Base-by-base conservation (phyloP, 2,329 filamentous ascomycete genomes). In the Lachnellula suecica region DNA sequence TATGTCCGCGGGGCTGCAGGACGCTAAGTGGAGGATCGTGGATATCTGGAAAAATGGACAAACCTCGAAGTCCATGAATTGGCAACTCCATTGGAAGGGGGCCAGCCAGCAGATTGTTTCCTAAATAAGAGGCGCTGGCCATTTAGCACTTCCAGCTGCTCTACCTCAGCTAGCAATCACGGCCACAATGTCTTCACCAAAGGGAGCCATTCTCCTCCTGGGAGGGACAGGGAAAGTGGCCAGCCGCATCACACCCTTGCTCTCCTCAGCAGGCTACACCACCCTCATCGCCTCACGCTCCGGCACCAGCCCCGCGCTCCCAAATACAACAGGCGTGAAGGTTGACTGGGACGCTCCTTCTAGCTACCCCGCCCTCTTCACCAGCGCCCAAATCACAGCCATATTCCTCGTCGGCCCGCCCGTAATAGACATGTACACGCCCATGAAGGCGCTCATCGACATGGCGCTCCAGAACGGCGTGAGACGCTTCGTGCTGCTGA, bases 141-240 rank as follows among this genome's bases (percentile, higher is more conserved):
- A n/a, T n/a, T n/a, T n/a, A n/a, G n/a, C n/a, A n/a, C n/a, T n/a
- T n/a, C n/a, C n/a, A n/a, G n/a, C n/a, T n/a, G n/a, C n/a, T n/a
- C n/a, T n/a, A n/a, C n/a, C n/a, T n/a, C n/a, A n/a, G n/a, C n/a
- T n/a, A n/a, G n/a, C n/a, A n/a, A n/a, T n/a, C n/a, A n/a, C n/a
- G n/a, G n/a, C n/a, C n/a, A n/a, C n/a, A n/a, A 54, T 52, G 43
- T 43, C 45, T 22, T 41, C 51, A 24, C 22, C 38, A 22, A 52
- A 54, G 24, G 37, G 29, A n/a, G 51, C 43, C 1, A 60, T 78
- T 35, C 68, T 79, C 35, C 59, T 79, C 7, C 63, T 71, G 2
- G 75, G 75, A 42, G 75, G 75, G 40, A 75, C 71, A 1, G 75
- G 76, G 51, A 77, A 74, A 44, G 68, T 76, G 1, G 70, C 70